Evolutionary conservation across 2,329 filamentous ascomycete species (phyloP), one percentile per base, ranked within the genome.

Genomic region (Colletotrichum magnum): DNA sequence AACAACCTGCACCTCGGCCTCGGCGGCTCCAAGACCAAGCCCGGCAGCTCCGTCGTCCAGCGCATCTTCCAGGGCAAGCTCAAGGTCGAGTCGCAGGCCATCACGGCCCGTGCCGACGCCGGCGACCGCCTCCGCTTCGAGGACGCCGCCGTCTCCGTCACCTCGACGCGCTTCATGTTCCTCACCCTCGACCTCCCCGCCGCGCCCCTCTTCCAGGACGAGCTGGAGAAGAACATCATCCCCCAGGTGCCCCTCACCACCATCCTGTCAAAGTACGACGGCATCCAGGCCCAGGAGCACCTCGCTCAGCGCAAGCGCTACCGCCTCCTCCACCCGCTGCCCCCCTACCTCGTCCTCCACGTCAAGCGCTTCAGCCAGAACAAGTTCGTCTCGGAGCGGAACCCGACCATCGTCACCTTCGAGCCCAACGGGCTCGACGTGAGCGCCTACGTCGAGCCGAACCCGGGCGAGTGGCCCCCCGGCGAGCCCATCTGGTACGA

Each of bases 371-470:
- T 99, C 86, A 94, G 92, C 74, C 91, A 93, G 73, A 99, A 99
- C 85, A 97, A 98, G 79, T 99, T 99, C 77, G 93, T 99, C 21
- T 89, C 92, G 2, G 95, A 98, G 82, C 93, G 96, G 58, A 99
- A 99, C 79, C 96, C 95, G 1, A 99, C 96, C 10, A 99, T 99
- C 76, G 96, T 99, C 72, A 98, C 95, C 0, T 99, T 98, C 80
- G 94, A 95, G 72, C 92, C 94, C 5, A 88, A 92, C 70, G 77
- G 92, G 50, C 89, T 99, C 9, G 94, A 99, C 79, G 91, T 98
- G 85, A 88, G 91, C 5, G 94, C 95, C 0, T 98, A 96, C 76
- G 94, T 97, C 13, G 94, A 98, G 82, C 95, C 95, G 0, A 94
- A 95, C 76, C 93, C 94, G 0, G 81, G 86, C 5, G 78, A 92